A percentile compares a stretch with the other conserved stretches of the same genome.
These are phyloP conservation scores for Macroventuria anomochaeta DNA, from an alignment of 2,329 filamentous ascomycete genomes.

Conservation along the genomic window DNA sequence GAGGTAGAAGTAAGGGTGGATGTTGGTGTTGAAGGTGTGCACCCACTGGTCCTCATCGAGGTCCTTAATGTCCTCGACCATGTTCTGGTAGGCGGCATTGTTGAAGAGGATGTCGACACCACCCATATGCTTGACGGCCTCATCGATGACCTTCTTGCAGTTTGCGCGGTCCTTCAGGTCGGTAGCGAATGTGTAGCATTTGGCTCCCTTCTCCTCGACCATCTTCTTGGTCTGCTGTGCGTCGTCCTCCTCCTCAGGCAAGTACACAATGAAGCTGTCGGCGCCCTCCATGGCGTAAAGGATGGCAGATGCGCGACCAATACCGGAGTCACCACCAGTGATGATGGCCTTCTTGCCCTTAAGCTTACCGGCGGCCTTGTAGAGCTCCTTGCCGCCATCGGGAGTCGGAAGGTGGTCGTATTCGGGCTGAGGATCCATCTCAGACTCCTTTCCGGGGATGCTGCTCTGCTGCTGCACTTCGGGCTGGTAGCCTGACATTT, in stretches of 20 bases:
- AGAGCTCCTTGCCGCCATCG: constrained; percentile 71
- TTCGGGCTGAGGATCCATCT: constrained; percentile 65
- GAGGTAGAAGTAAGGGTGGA: constrained; percentile 81
- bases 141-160: constrained; percentile 72
- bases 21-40: constrained; percentile 81
- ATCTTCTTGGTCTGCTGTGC: constrained; percentile 75
- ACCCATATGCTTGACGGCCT: constrained; percentile 69
- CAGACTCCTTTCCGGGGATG: constrained; percentile 59
- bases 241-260: constrained; percentile 77
- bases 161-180: constrained; percentile 71
- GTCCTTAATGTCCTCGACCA: constrained; percentile 73
- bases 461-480: constrained; percentile 58
- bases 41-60: constrained; percentile 80
- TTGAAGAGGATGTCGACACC: constrained; percentile 76
- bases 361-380: constrained; percentile 78
- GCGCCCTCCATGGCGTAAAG: constrained; percentile 84
- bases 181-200: constrained; percentile 68
- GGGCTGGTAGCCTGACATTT: constrained; percentile 54
- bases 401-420: constrained; percentile 71
- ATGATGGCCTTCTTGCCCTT: constrained; percentile 77
- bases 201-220: constrained; percentile 70
- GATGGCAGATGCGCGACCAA: constrained; percentile 76
- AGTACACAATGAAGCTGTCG: constrained; percentile 73
- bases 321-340: constrained; percentile 81
- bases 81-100: constrained; percentile 77